A percentile compares a stretch with the other conserved stretches of the same genome.
Evolutionary conservation across 179 eudicot species (phyloP).

Genomic region (Camellia oleifera): DNA sequence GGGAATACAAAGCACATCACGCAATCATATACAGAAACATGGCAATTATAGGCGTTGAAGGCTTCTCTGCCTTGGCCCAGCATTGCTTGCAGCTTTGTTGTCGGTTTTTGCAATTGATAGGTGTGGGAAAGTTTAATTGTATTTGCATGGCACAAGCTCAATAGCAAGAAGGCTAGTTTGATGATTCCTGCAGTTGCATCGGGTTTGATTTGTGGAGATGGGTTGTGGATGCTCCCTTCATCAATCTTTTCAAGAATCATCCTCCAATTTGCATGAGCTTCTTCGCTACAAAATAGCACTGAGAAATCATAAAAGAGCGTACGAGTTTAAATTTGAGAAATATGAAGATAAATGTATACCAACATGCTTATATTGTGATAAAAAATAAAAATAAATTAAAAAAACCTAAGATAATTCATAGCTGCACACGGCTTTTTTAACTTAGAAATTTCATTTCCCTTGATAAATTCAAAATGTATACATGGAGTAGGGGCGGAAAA

Average conservation of each 20-base stretch:
- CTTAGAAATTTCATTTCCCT: no score
- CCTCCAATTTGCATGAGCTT: conserved; percentile 81
- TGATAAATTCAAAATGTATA: no score
- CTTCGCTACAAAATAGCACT: conserved; percentile 16
- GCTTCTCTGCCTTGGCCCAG: conserved; percentile 71
- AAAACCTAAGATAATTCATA: no score
- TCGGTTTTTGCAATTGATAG: conserved; percentile 69
- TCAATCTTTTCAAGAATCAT: conserved; percentile 46
- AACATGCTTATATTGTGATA: no score
- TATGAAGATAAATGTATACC: no score
- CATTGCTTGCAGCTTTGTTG: conserved; percentile 35
- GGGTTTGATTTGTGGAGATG: conserved; percentile 82
- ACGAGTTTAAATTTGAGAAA: background rate
- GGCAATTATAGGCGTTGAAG: conserved; percentile 74
- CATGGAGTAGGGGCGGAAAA: no score
- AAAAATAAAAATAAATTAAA: no score
- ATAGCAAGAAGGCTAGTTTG: conserved; percentile 45
- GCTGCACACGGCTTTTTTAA: no score
- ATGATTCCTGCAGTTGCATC: conserved; percentile 29
- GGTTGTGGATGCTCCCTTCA: conserved; percentile 77
- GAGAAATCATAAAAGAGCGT: background rate
- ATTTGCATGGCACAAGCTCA: conserved; percentile 55
- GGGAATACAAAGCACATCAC: conserved; percentile 71
- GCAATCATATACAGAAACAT: conserved; percentile 67
- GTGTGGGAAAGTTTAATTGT: conserved; percentile 71